Conservation (phyloP, 305 asterid species). For the Fraxinus latifolia region DNA sequence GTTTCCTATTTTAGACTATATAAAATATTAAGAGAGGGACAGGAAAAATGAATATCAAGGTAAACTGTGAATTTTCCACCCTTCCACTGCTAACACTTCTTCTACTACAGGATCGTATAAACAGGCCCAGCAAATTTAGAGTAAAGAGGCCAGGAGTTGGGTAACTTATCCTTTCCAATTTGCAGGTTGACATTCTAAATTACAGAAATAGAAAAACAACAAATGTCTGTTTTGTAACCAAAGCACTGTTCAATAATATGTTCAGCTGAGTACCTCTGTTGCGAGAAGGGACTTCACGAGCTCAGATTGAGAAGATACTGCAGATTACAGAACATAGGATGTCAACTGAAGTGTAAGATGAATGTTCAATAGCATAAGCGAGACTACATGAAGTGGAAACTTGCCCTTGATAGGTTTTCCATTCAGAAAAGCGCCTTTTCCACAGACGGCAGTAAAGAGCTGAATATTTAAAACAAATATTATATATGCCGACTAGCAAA, state of each 20-base stretch:
- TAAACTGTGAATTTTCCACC: background rate
- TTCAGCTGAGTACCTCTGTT: constrained; percentile 65
- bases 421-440: constrained; percentile 83
- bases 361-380: constrained; percentile 1
- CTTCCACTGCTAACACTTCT: background rate
- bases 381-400: constrained; percentile 18
- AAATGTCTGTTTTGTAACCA: background rate
- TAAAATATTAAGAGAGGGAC: background rate
- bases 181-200: background rate
- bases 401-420: constrained; percentile 84
- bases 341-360: constrained; percentile 9
- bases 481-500: constrained; percentile 10
- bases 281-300: constrained; percentile 66
- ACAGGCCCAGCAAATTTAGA: constrained; percentile 5
- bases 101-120: background rate
- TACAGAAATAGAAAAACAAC: constrained; percentile 2
- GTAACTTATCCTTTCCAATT: background rate
- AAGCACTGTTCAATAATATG: background rate
- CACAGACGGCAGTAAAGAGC: constrained; percentile 80
- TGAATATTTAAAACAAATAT: constrained; percentile 31
- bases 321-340: constrained; percentile 21
- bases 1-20: background rate
- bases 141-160: constrained; percentile 9
- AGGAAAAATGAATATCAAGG: background rate
- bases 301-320: constrained; percentile 89